A percentile compares a stretch with the other conserved stretches of the same genome.
These are phyloP conservation scores for Sarcomyxa edulis DNA, from an alignment of 768 basidiomycete genomes.

Conservation along the genomic window DNA sequence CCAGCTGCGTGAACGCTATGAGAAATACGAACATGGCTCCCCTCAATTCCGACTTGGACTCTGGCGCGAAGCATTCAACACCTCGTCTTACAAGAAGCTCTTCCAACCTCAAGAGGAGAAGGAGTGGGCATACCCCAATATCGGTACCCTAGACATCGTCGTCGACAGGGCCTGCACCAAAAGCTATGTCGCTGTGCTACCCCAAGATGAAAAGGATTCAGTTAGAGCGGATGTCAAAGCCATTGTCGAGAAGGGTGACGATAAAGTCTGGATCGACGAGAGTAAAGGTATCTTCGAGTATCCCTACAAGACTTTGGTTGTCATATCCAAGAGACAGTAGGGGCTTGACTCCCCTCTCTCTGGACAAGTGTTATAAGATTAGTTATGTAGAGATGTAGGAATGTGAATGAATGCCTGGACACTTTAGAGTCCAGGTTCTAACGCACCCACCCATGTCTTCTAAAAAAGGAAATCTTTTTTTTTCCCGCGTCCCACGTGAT, in stretches of 20 bases:
- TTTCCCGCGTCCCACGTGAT: too few relatives aligned
- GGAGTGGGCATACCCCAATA: slow-evolving; percentile 46
- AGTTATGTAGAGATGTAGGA: too few relatives aligned
- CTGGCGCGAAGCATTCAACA: slow-evolving; percentile 71
- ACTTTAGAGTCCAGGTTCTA: too few relatives aligned
- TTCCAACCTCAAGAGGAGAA: slow-evolving; percentile 61
- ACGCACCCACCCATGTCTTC: too few relatives aligned
- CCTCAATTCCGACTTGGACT: slow-evolving; percentile 78
- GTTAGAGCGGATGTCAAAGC: slow-evolving; percentile 45
- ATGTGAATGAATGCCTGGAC: too few relatives aligned
- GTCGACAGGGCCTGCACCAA: slow-evolving; percentile 74
- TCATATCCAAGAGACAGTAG: slow-evolving; percentile 38
- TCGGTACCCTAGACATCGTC: slow-evolving; percentile 47
- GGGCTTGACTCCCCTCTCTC: too few relatives aligned
- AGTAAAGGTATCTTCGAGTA: slow-evolving; percentile 71
- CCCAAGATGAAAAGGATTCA: slow-evolving; percentile 49
- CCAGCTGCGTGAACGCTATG: slow-evolving; percentile 62
- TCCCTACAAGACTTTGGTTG: slow-evolving; percentile 66
- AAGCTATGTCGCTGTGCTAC: slow-evolving; percentile 73
- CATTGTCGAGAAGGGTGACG: slow-evolving; percentile 56
- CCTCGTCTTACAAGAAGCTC: slow-evolving; percentile 46
- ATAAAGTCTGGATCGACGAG: slow-evolving; percentile 73
- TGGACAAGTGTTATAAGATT: too few relatives aligned
- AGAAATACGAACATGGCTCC: slow-evolving; percentile 62
- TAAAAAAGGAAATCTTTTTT: too few relatives aligned